Evolutionary conservation across 2,329 filamentous ascomycete genomes (phyloP), one percentile per base, ranked within the genome.

Genomic region (Aulographum hederae): DNA sequence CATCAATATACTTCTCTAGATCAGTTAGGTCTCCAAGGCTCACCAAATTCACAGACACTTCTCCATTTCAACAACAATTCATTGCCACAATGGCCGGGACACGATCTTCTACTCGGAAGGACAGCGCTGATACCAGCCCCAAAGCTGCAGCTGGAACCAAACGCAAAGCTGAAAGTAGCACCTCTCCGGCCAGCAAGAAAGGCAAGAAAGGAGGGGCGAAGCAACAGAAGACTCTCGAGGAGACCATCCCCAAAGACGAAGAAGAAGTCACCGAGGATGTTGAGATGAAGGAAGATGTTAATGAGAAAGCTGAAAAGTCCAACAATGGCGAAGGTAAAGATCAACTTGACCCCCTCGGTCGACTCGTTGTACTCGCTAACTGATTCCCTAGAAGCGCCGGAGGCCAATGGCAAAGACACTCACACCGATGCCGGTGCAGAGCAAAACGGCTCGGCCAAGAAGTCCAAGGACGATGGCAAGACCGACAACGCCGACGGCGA

Each of bases 181-280:
- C 43, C 4, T 50, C 55, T 1, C 50, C 55, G 16, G 39, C 53
- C 10, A 30, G 12, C 6, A 61, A 63, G 42, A 54, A 55, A 16
- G 46, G 48, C n/a, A 57, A 53, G 39, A 55, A 59, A 32, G 43
- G 42, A 11, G n/a, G 8, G 8, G n/a, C n/a, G 8, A 25, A 25
- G 32, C 8, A 25, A 25, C 65, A 70, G 43, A 58, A 58, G 40
- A 66, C 61, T 1, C 53, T 69, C 20, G 65, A 70, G 36, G 61
- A 68, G 38, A 59, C 56, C 1, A 47, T 66, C 26, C 50, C 52
- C 6, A 43, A 75, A 16, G 39, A 38, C 10, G 41, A 42, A 20
- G 34, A 43, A 36, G 13, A 32, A 12, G 21, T 25, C n/a, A n/a
- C n/a, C 21, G 21, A 25, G 21, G 43, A 48, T 27, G 37, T 29